A percentile compares a stretch with the other conserved stretches of the same genome.
These are phyloP conservation scores for Fomitopsis serialis DNA, from an alignment of 768 basidiomycete species.

Conservation along the genomic window DNA sequence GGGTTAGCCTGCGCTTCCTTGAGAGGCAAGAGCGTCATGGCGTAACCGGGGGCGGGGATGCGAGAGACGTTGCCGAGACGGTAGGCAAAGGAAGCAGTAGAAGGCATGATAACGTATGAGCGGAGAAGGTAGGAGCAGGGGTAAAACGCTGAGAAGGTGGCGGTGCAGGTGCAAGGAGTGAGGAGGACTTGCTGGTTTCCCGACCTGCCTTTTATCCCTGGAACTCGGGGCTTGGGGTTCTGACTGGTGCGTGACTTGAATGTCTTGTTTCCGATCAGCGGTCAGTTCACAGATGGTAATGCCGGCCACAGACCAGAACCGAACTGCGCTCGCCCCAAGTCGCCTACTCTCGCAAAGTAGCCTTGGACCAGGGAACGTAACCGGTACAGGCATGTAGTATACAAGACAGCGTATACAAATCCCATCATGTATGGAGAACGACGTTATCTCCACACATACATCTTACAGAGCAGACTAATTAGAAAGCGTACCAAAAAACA, in stretches of 20 bases:
- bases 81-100: background rate
- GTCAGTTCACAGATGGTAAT: too few species aligned
- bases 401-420: too few species aligned
- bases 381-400: too few species aligned
- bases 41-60: background rate
- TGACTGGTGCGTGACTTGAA: background rate
- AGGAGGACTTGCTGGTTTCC: background rate
- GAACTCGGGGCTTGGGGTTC: background rate
- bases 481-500: background rate
- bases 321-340: too few species aligned
- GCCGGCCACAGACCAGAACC: too few species aligned
- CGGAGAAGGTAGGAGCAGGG: background rate
- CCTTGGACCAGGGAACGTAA: too few species aligned
- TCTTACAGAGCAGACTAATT: too few species aligned
- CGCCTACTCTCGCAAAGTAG: too few species aligned
- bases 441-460: too few species aligned
- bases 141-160: background rate
- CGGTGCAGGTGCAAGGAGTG: background rate
- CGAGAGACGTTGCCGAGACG: background rate
- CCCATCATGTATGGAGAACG: too few species aligned
- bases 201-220: background rate
- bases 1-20: background rate
- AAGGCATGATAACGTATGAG: background rate
- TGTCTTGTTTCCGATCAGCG: too few species aligned
- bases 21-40: background rate